Percentiles rank a stretch among this genome's conserved stretches.
phyloP scores from a whole-genome alignment of 2,329 filamentous ascomycete genomes.

The Fusarium robinianum region DNA sequence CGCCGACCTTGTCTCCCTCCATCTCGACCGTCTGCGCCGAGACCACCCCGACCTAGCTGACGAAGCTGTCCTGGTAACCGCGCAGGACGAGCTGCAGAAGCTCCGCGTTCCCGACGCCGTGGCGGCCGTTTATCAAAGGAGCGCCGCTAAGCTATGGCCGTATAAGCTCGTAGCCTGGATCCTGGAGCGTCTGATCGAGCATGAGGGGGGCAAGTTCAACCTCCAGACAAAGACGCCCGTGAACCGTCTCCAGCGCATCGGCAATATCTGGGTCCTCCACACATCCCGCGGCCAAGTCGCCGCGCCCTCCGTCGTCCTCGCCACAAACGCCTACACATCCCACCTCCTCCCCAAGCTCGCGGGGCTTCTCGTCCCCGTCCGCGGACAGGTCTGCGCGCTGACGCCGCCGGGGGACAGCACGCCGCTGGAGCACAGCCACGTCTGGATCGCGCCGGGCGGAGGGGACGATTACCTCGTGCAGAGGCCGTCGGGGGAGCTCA shows the following conservation, averaged over 20 bases:
- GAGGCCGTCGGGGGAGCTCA: slow-evolving; percentile 63
- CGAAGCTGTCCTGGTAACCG: slow-evolving; percentile 48
- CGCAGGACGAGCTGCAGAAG: slow-evolving; percentile 48
- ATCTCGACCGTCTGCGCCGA: slow-evolving; percentile 55
- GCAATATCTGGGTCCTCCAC: slow-evolving; percentile 60
- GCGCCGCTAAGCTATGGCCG: slow-evolving; percentile 75
- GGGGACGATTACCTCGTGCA: slow-evolving; percentile 77
- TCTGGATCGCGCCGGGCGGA: slow-evolving; percentile 56
- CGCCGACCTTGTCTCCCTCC: slow-evolving; percentile 55
- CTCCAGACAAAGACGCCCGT: slow-evolving; percentile 76
- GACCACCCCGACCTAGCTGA: slow-evolving; percentile 61
- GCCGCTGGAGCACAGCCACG: slow-evolving; percentile 62
- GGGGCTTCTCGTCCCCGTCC: slow-evolving; percentile 74
- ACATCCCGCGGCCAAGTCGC: slow-evolving; percentile 71
- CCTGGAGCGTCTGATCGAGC: slow-evolving; percentile 57
- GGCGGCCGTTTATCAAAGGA: slow-evolving; percentile 66
- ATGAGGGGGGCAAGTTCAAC: slow-evolving; percentile 59
- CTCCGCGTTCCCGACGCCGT: slow-evolving; percentile 61
- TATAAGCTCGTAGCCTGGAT: slow-evolving; percentile 82
- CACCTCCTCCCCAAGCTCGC: slow-evolving; percentile 70
- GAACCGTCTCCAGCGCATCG: slow-evolving; percentile 48
- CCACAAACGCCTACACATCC: slow-evolving; percentile 85
- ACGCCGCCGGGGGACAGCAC: slow-evolving; percentile 53
- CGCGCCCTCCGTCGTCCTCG: slow-evolving; percentile 70
- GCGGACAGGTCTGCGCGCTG: slow-evolving; percentile 73